Base-by-base conservation (phyloP, 106 monocot species). In the Xerophyta viscosa region DNA sequence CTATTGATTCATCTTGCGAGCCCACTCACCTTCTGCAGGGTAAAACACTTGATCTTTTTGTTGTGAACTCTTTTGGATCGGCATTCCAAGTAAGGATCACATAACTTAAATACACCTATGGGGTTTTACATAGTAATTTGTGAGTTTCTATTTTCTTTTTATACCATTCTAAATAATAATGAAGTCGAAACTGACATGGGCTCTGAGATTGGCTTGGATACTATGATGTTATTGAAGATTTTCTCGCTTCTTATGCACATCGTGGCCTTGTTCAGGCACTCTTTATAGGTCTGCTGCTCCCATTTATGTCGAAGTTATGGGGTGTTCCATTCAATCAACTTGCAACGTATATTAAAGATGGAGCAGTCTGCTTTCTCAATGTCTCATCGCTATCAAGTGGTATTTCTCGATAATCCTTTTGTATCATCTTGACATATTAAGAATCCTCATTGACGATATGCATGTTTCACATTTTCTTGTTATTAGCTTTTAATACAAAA, bases 21-120 rank as follows among this genome's bases (percentile, higher is more conserved):
- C 0, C 47, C 44, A 31, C 19, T 22, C 43, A 29, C 31, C 26
- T 62, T 12, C 22, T 72, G 45, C 76, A 96, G 96, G 85, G 82
- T 37, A 70, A 79, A 57, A 73, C 88, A n/a, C 52, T 98, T 63
- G 96, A 98, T 61, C 76, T 98, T 66, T 98, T 98, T 77, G 96
- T 89, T 19, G 77, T 98, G 31, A 90, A 90, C 63, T 98, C 96
- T 27, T 86, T 77, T 48, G 96, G 84, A 49, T 98, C 96, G 71
- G 89, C 89, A 53, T 98, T 82, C 46, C 96, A 98, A 71, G 96
- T 98, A 84, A 60, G 71, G 29, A 31, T 8, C 50, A 22, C 2
- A 36, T 54, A 20, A 33, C 5, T 54, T 19, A 19, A 12, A 29
- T 52, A 19, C 23, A 47, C 21, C 47, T 47, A 21, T 47, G 47